These are phyloP conservation scores for Heterobasidion annosum DNA, from an alignment of 1,284 basidiomycete genomes.

Conservation along the genomic window DNA sequence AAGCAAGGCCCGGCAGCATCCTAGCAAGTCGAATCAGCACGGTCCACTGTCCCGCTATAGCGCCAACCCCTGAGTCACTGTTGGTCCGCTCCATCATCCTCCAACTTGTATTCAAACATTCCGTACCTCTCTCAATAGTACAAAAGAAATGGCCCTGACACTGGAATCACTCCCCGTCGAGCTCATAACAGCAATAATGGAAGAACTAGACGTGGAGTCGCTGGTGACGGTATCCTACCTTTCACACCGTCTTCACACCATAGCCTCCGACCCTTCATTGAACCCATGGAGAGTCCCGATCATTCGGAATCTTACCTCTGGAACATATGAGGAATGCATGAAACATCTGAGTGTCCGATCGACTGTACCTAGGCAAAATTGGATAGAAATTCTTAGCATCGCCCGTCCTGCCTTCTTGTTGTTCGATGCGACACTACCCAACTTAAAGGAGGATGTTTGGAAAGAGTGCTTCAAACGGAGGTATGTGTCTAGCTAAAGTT, in stretches of 20 bases:
- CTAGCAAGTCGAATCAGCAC: no score
- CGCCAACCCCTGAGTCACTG: no score
- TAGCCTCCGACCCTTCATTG: constrained; percentile 51
- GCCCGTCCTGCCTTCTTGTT: constrained; percentile 53
- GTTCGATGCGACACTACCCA: constrained; percentile 57
- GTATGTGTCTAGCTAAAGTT: neutral
- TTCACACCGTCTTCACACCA: constrained; percentile 43
- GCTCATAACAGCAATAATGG: constrained; percentile 61
- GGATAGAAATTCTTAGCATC: constrained; percentile 59
- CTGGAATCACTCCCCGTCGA: constrained; percentile 60
- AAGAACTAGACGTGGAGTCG: constrained; percentile 53
- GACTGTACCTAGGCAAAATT: constrained; percentile 62
- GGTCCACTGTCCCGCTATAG: no score
- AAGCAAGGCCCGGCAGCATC: no score
- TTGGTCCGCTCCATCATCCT: no score
- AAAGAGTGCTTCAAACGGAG: constrained; percentile 30
- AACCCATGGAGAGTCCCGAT: constrained; percentile 72
- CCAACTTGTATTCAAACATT: neutral
- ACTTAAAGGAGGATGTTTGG: constrained; percentile 56
- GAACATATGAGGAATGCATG: constrained; percentile 39
- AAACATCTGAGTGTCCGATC: constrained; percentile 49
- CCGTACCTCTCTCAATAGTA: neutral
- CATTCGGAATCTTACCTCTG: constrained; percentile 38
- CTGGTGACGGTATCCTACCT: constrained; percentile 49
- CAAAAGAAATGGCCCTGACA: constrained; percentile 6